These are phyloP conservation scores for Parietaria judaica DNA, from an alignment of 306 rosid genomes.

Conservation along the genomic window DNA sequence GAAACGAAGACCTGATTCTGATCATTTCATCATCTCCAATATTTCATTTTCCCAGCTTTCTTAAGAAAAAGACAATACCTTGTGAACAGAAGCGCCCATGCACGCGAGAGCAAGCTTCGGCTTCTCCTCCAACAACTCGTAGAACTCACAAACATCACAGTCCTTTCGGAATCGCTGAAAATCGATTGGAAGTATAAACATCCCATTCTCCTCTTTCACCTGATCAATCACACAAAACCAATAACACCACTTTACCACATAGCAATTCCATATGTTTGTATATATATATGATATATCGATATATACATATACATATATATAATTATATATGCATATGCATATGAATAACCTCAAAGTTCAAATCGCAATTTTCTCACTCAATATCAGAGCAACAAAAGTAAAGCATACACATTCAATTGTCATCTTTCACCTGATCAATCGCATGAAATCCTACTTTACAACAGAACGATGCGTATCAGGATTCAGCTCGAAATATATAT, in stretches of 20 bases:
- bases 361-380: not conserved
- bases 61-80: constrained; percentile 33
- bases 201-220: constrained; percentile 43
- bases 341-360: too few species aligned
- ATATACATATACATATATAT: too few species aligned
- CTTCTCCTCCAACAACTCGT: constrained; percentile 46
- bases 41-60: too few species aligned
- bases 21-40: too few species aligned
- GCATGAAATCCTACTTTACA: not conserved
- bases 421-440: constrained; percentile 33
- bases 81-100: constrained; percentile 66
- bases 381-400: not conserved
- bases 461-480: not conserved
- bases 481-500: not conserved
- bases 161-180: constrained; percentile 46
- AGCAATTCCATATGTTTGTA: not conserved
- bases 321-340: too few species aligned
- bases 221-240: constrained; percentile 3
- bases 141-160: constrained; percentile 39
- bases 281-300: too few species aligned
- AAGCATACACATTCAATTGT: constrained; percentile 37
- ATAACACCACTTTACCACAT: not conserved
- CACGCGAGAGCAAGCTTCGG: constrained; percentile 71
- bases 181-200: constrained; percentile 49
- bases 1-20: not conserved